Base-by-base conservation (phyloP, 2,329 filamentous ascomycete species). In the Colletotrichum ledebouriae region DNA sequence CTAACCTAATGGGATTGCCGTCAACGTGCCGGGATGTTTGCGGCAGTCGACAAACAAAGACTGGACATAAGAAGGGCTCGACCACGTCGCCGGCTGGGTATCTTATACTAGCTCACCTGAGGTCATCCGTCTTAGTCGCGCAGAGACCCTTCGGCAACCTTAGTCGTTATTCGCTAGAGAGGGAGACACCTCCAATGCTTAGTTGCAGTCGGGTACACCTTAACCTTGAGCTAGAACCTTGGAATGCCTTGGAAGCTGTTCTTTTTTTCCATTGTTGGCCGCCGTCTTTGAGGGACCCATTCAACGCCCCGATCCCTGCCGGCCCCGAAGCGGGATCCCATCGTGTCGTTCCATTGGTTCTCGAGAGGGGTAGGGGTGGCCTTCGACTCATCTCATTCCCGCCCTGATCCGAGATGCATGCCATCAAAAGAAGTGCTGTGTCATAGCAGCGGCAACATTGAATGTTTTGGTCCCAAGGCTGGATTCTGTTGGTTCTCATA, bases 1-100 rank as follows among this genome's bases (percentile, higher is more conserved):
- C 57, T 50, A 50, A 50, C 57, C 57, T 20, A 11, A 59, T 59
- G 57, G 57, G 46, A 49, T 59, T 61, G 47, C 59, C 59, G 34
- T 53, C 17, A 17, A 55, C 25, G 33, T 34, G 42, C 33, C 42
- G 29, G 33, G 33, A 49, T 39, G 47, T 53, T 61, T 47, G 59
- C 59, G 47, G 47, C 59, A 10, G 29, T 33, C 22, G 47, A n/a
- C 11, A 11, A 53, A 61, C 47, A 61, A 53, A 61, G 59, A 22
- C 22, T 22, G 22, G 22, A 41, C n/a, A 17, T 37, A n/a, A 12
- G 4, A 17, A 44, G 47, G 47, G 47, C 59, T 53, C 59, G 59
- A 22, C 46, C 47, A 53, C 47, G 4, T 25, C 25, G 25, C 25
- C 5, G 25, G 25, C 25, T 25, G 25, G 25, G 4, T 25, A 25